Conservation (phyloP, 306 rosid species). For the Gastrolobium villosum region DNA sequence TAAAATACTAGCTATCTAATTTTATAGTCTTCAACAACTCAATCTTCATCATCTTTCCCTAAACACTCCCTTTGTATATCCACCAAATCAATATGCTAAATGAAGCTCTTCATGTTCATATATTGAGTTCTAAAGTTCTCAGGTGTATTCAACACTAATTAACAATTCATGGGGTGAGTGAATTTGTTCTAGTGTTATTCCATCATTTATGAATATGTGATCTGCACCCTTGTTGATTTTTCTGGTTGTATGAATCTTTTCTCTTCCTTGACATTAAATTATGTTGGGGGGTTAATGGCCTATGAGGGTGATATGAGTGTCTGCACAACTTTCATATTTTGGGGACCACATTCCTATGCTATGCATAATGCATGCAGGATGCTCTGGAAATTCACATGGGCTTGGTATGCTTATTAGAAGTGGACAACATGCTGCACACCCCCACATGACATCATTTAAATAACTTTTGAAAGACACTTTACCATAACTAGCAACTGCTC, state of each 20-base stretch:
- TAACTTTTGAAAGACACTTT: neutral
- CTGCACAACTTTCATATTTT: slow-evolving; percentile 17
- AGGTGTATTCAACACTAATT: neutral
- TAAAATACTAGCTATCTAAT: neutral
- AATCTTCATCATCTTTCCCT: slow-evolving; percentile 10
- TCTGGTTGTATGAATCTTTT: neutral
- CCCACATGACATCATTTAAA: slow-evolving; percentile 30
- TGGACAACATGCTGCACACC: neutral
- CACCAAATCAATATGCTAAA: neutral
- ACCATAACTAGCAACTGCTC: neutral
- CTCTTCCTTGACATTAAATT: neutral
- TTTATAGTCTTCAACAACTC: neutral
- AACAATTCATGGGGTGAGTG: neutral
- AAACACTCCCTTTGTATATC: neutral
- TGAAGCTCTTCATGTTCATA: neutral
- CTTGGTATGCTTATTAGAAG: slow-evolving; percentile 2
- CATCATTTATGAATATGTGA: slow-evolving; percentile 29
- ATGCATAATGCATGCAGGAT: slow-evolving; percentile 32
- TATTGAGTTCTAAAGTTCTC: too few species aligned
- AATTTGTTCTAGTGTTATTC: neutral
- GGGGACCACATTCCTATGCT: slow-evolving; percentile 36
- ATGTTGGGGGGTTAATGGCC: neutral
- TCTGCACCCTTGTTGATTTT: neutral
- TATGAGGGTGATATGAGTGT: neutral
- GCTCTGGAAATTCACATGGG: slow-evolving; percentile 59